phyloP scores from a whole-genome alignment of 306 rosid species.

The Amphicarpaea edgeworthii region DNA sequence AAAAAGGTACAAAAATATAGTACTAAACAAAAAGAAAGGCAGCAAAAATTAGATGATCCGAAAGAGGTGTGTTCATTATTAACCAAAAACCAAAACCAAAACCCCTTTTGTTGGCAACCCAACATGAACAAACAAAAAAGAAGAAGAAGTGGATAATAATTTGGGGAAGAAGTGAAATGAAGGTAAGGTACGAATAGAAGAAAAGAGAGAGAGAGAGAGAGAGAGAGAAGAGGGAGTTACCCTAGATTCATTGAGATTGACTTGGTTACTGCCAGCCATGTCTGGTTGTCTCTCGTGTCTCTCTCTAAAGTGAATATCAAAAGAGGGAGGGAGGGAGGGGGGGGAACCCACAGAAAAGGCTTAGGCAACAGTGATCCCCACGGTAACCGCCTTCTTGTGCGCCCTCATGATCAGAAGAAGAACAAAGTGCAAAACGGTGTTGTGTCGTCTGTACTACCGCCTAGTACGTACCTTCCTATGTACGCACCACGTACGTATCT shows the following conservation, averaged over 20 bases:
- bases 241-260: constrained; percentile 83
- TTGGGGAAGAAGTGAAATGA: neutral
- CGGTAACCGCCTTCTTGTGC: constrained; percentile 35
- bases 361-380: constrained; percentile 41
- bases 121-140: neutral
- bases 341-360: constrained; percentile 24
- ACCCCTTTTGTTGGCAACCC: constrained; percentile 24
- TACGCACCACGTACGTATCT: neutral
- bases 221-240: constrained; percentile 45
- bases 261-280: constrained; percentile 73
- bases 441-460: neutral
- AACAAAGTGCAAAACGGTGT: neutral
- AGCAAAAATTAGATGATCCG: constrained; percentile 16
- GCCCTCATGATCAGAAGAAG: constrained; percentile 36
- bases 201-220: neutral
- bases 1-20: constrained; percentile 7
- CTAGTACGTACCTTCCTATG: neutral
- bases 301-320: constrained; percentile 26
- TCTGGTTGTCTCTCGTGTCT: constrained; percentile 12
- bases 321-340: too few species aligned
- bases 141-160: neutral
- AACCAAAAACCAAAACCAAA: neutral
- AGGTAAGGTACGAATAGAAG: constrained; percentile 3
- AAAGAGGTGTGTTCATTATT: neutral
- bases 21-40: constrained; percentile 13